Percentiles rank a stretch among this genome's conserved stretches.
Evolutionary conservation across 345 rosid species (phyloP).

Genomic region (Hypericum perforatum): DNA sequence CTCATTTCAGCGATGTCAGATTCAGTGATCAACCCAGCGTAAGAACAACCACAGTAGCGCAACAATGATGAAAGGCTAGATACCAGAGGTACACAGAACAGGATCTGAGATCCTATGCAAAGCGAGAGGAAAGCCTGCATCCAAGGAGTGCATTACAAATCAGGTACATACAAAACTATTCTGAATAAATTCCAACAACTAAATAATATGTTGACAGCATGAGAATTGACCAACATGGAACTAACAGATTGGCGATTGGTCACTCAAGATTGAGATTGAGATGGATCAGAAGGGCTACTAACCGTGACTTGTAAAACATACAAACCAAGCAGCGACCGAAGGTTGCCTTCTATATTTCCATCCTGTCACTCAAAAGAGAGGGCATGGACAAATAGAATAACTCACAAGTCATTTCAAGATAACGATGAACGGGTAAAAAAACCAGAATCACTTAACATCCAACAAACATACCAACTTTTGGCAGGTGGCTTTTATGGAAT

Average conservation of each 20-base stretch:
- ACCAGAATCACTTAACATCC: conserved; percentile 9
- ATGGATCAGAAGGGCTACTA: conserved; percentile 21
- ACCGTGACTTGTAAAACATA: conserved; percentile 69
- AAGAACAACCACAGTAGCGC: conserved; percentile 48
- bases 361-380: conserved; percentile 37
- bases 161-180: not conserved
- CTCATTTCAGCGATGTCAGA: conserved; percentile 37
- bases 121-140: conserved; percentile 62
- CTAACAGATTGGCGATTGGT: not conserved
- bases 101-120: conserved; percentile 24
- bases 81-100: conserved; percentile 33
- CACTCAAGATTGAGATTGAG: not conserved
- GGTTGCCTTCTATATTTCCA: conserved; percentile 35
- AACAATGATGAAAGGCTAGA: conserved; percentile 36
- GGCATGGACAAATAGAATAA: not conserved
- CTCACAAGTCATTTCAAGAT: not conserved
- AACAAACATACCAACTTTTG: conserved; percentile 41
- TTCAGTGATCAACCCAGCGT: conserved; percentile 60
- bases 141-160: conserved; percentile 21
- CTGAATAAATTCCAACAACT: not conserved
- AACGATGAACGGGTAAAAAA: conserved; percentile 8
- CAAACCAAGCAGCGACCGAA: conserved; percentile 59
- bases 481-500: conserved; percentile 42
- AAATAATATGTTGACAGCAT: not conserved
- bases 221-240: not conserved